These are phyloP conservation scores for Oleoguttula mirabilis DNA, from an alignment of 495 filamentous ascomycete species.

Conservation along the genomic window DNA sequence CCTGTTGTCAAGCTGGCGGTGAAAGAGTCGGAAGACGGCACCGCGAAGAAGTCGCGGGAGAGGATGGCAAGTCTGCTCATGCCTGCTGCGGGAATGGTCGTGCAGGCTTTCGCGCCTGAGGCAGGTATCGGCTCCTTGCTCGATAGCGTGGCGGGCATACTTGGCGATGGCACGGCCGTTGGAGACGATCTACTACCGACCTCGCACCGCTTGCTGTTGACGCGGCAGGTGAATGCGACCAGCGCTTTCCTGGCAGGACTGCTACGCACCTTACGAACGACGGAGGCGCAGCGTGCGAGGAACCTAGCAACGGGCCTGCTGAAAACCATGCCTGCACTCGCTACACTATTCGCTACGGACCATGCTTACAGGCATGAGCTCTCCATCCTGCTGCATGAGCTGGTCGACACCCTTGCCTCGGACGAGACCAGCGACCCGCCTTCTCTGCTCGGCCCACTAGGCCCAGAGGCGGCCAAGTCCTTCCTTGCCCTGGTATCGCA, in stretches of 20 bases:
- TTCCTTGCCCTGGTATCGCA: constrained; percentile 69
- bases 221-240: too few species aligned
- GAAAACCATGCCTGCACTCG: constrained; percentile 59
- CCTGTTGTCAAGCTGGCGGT: background rate
- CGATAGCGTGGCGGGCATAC: background rate
- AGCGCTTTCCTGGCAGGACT: too few species aligned
- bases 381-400: constrained; percentile 55
- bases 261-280: constrained; percentile 1
- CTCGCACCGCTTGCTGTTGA: too few species aligned
- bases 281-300: constrained; percentile 25
- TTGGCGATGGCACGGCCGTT: background rate
- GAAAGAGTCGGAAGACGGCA: background rate
- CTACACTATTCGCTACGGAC: constrained; percentile 64
- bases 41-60: background rate
- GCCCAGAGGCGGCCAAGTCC: constrained; percentile 63
- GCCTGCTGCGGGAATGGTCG: constrained; percentile 5
- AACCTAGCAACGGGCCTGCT: constrained; percentile 69
- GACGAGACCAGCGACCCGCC: constrained; percentile 50
- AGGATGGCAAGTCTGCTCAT: constrained; percentile 1
- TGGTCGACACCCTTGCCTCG: constrained; percentile 61
- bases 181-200: too few species aligned
- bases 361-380: constrained; percentile 52
- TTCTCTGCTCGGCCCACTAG: constrained; percentile 78
- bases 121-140: background rate
- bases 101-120: constrained; percentile 5